These are phyloP conservation scores for Scytalidium sp. DNA, from an alignment of 2,329 filamentous ascomycete genomes.

Conservation along the genomic window DNA sequence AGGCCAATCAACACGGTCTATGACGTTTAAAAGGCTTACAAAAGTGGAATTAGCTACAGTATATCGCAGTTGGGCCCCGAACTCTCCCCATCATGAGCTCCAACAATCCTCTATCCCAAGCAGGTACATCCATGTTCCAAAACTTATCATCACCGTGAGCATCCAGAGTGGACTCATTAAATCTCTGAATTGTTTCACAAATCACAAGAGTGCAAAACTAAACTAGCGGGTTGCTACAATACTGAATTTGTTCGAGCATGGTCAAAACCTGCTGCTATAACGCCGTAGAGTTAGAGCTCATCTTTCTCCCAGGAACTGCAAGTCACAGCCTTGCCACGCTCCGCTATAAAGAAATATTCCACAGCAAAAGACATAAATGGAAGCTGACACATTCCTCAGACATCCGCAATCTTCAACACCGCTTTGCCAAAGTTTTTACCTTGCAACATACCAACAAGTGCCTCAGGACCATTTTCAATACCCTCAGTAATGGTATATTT, in stretches of 20 bases:
- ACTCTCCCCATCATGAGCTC: not conserved
- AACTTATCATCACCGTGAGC: not conserved
- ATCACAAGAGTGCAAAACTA: not conserved
- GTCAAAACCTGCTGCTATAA: no score
- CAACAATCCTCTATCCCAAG: not conserved
- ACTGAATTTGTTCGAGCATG: no score
- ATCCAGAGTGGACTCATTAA: not conserved
- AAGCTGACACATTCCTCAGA: no score
- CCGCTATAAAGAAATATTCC: no score
- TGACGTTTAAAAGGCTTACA: not conserved
- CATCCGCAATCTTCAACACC: conserved; percentile 42
- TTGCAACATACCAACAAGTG: conserved; percentile 59
- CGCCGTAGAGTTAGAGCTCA: no score
- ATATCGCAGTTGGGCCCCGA: not conserved
- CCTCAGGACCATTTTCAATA: conserved; percentile 61
- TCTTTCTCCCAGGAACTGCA: no score
- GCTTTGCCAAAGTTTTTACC: conserved; percentile 70
- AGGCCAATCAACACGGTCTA: not conserved
- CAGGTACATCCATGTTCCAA: not conserved
- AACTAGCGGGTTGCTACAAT: no score
- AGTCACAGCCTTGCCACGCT: no score
- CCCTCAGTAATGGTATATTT: conserved; percentile 56
- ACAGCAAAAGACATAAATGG: no score
- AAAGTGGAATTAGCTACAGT: not conserved
- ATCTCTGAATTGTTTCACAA: not conserved